Evolutionary conservation across 352 stramenopile genomes (phyloP).

Genomic region (Saprolegnia parasitica): DNA sequence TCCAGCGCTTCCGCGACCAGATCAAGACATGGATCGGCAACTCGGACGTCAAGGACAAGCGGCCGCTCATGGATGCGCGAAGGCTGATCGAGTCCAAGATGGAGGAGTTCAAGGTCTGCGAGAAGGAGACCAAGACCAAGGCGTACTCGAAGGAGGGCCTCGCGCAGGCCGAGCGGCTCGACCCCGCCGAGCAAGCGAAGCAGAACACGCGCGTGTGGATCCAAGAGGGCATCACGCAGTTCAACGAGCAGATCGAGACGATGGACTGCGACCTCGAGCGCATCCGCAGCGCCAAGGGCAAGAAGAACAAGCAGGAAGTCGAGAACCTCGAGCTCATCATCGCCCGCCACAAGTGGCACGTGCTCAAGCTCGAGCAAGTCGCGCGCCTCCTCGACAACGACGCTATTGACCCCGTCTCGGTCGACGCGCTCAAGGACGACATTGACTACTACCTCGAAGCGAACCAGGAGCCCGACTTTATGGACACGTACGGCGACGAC

Average conservation of each 20-base stretch:
- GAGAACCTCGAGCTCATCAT: slow-evolving; percentile 89
- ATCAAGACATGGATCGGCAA: slow-evolving; percentile 99
- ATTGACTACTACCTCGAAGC: slow-evolving; percentile 98
- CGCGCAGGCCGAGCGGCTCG: slow-evolving; percentile 89
- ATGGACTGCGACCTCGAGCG: slow-evolving; percentile 79
- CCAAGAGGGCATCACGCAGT: slow-evolving; percentile 69
- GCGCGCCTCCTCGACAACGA: slow-evolving; percentile 97
- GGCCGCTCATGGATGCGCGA: slow-evolving; percentile 70
- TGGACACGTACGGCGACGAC: slow-evolving; percentile 86
- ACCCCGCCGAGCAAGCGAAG: slow-evolving; percentile 80
- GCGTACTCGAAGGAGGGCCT: slow-evolving; percentile 98
- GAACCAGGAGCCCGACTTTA: slow-evolving; percentile 90
- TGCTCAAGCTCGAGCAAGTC: slow-evolving; percentile 97
- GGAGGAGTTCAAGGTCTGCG: slow-evolving; percentile 99
- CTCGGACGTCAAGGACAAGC: slow-evolving; percentile 98
- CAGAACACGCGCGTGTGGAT: slow-evolving; percentile 82
- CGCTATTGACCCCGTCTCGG: slow-evolving; percentile 83
- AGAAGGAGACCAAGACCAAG: slow-evolving; percentile 99
- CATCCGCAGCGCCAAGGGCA: slow-evolving; percentile 83
- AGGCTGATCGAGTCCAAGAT: slow-evolving; percentile 98
- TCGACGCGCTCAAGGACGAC: slow-evolving; percentile 97
- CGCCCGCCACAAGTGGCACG: slow-evolving; percentile 94
- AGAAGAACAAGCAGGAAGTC: slow-evolving; percentile 93
- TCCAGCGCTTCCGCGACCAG: slow-evolving; percentile 97
- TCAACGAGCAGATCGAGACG: slow-evolving; percentile 87